Evolutionary conservation across 164 flowering plant genomes (phyloP), one percentile per base, ranked within the genome.

Genomic region (Kingdonia uniflora): DNA sequence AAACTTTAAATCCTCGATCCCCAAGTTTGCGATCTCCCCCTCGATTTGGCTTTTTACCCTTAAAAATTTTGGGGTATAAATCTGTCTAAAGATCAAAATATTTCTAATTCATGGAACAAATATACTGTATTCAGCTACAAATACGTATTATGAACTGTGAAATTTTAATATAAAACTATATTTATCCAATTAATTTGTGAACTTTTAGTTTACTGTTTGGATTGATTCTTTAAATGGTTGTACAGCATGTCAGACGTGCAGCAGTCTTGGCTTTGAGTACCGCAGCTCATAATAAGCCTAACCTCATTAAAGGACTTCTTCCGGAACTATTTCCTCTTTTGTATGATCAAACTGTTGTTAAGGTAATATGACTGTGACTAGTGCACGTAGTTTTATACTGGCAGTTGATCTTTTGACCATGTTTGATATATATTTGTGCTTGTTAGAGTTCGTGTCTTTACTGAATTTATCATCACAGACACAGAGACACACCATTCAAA

Each of bases 231-330:
- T 24, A 15, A 40, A 46, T 65, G 54, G 17, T 63, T 63, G 15
- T 61, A 60, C 82, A 94, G 99, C 99, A 94, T 83, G 99, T 94
- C 29, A 81, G 99, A 66, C 99, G 99, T 52, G 97, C 99, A 55
- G 95, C 92, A 52, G 97, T 94, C 42, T 68, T 87, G 76, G 97
- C 99, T 25, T 74, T 94, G 67, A 94, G 90, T 71, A 94, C 96
- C 17, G 96, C 96, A 60, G 97, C 96, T 51, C 99, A 94, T 75
- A 86, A 94, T 65, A 94, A 94, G 76, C 99, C 99, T 52, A 89
- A 76, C 67, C 89, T 89, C 46, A 76, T 94, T 40, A 94, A 86
- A 70, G 92, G 90, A 22, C 80, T 89, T 58, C 89, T 94, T 66
- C 90, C 95, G 23, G 95, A 89, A 45, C 41, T 94, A 35, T 64